phyloP scores from a whole-genome alignment of 768 basidiomycete species.

The Mycena maculata region DNA sequence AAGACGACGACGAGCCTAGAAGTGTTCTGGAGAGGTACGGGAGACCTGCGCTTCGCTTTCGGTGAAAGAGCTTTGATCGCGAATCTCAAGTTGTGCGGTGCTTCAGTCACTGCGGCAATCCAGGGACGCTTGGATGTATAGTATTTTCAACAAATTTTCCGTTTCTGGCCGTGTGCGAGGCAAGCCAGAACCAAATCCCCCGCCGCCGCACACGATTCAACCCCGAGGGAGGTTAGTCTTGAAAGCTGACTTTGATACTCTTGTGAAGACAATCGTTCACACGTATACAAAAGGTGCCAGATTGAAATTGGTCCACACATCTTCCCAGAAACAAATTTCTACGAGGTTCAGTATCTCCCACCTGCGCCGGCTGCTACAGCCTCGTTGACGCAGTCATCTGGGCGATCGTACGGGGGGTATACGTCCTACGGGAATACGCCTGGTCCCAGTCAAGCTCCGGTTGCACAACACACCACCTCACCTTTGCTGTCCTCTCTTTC shows the following conservation, averaged over 20 bases:
- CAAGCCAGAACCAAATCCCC: constrained; percentile 66
- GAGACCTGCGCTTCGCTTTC: background rate
- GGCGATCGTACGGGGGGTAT: constrained; percentile 14
- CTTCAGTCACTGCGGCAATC: constrained; percentile 78
- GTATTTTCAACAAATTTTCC: constrained; percentile 79
- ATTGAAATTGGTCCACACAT: constrained; percentile 81
- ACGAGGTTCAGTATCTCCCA: constrained; percentile 77
- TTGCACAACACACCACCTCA: constrained; percentile 46
- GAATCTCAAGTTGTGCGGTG: constrained; percentile 63
- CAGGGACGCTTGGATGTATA: constrained; percentile 74
- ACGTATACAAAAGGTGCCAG: constrained; percentile 74
- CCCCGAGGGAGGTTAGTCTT: no score
- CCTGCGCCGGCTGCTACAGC: constrained; percentile 34
- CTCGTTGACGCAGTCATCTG: constrained; percentile 21
- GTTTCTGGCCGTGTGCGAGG: constrained; percentile 73
- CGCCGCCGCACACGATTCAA: constrained; percentile 76
- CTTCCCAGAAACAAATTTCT: constrained; percentile 75
- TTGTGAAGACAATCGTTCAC: no score
- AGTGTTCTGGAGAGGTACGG: constrained; percentile 68
- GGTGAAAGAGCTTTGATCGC: constrained; percentile 1
- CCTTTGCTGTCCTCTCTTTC: constrained; percentile 59
- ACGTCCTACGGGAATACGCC: constrained; percentile 28
- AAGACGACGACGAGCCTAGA: constrained; percentile 58
- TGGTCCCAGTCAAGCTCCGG: constrained; percentile 34
- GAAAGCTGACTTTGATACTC: no score